These are phyloP conservation scores for Boletellus deceptivus DNA, from an alignment of 1,284 basidiomycete genomes.

Conservation along the genomic window DNA sequence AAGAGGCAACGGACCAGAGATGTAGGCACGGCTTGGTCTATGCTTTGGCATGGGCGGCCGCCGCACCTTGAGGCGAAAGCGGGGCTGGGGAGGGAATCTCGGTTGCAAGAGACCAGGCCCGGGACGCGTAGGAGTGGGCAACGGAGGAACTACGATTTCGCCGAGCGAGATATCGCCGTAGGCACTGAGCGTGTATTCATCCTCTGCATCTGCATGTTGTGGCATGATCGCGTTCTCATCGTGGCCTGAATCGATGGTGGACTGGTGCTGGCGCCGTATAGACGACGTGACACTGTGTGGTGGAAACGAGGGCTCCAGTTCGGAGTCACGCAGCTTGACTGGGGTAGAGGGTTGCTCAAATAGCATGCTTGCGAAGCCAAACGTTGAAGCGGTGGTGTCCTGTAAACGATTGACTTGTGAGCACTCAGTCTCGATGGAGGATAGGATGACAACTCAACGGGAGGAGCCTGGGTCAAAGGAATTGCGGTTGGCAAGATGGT, in stretches of 20 bases:
- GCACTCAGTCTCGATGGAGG: background rate
- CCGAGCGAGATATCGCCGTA: conserved; percentile 27
- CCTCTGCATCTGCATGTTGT: conserved; percentile 14
- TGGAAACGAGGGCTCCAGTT: background rate
- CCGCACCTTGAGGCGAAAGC: conserved; percentile 25
- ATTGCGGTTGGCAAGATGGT: conserved; percentile 12
- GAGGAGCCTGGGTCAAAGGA: conserved; percentile 1
- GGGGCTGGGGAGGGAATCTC: conserved; percentile 6
- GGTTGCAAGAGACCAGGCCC: background rate
- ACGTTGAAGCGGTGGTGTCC: conserved; percentile 3
- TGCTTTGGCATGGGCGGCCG: conserved; percentile 30
- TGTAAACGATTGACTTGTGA: background rate
- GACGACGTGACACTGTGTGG: background rate
- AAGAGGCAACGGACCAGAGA: conserved; percentile 4
- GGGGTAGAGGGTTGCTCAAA: background rate
- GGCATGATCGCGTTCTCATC: background rate
- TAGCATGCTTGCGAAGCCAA: background rate
- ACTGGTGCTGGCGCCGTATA: background rate
- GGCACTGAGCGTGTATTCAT: conserved; percentile 29
- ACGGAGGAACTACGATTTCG: conserved; percentile 14
- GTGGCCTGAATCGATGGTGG: background rate
- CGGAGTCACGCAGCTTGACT: background rate
- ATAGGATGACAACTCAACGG: conserved; percentile 10
- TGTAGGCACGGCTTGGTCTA: conserved; percentile 8
- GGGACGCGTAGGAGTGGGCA: background rate